These are phyloP conservation scores for Claviceps purpurea DNA, from an alignment of 2,329 filamentous ascomycete genomes.

Conservation along the genomic window DNA sequence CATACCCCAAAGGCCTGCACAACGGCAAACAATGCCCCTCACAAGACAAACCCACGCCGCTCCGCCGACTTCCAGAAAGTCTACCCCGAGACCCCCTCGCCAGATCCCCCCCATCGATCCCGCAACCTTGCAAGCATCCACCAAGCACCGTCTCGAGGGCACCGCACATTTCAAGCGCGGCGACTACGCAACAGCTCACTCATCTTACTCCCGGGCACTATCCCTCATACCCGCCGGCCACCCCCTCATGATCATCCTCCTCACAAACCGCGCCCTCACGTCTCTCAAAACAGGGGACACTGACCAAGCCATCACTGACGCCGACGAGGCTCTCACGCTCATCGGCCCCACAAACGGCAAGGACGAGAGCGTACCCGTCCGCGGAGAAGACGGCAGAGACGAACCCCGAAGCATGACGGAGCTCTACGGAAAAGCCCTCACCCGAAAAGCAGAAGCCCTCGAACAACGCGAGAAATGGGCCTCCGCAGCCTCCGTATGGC, in stretches of 20 bases:
- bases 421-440: slow-evolving; percentile 84
- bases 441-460: slow-evolving; percentile 87
- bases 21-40: slow-evolving; percentile 19
- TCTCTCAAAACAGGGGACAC: slow-evolving; percentile 85
- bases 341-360: slow-evolving; percentile 72
- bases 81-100: slow-evolving; percentile 37
- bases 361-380: slow-evolving; percentile 63
- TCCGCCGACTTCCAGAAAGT: slow-evolving; percentile 23
- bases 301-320: slow-evolving; percentile 73
- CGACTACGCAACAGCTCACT: slow-evolving; percentile 78
- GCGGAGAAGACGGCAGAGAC: slow-evolving; percentile 39
- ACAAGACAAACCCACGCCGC: slow-evolving; percentile 13
- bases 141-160: slow-evolving; percentile 65
- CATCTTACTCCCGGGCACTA: slow-evolving; percentile 68
- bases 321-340: slow-evolving; percentile 63
- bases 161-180: slow-evolving; percentile 88
- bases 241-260: slow-evolving; percentile 73
- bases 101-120: slow-evolving; percentile 55
- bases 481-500: slow-evolving; percentile 73
- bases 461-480: slow-evolving; percentile 92
- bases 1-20: slow-evolving; percentile 23
- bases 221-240: slow-evolving; percentile 62
- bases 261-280: slow-evolving; percentile 84
- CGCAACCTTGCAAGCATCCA: slow-evolving; percentile 59
- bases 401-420: slow-evolving; percentile 77